Evolutionary conservation across 805 yeast species (phyloP), one percentile per base, ranked within the genome.

Genomic region (Spathaspora boniae): DNA sequence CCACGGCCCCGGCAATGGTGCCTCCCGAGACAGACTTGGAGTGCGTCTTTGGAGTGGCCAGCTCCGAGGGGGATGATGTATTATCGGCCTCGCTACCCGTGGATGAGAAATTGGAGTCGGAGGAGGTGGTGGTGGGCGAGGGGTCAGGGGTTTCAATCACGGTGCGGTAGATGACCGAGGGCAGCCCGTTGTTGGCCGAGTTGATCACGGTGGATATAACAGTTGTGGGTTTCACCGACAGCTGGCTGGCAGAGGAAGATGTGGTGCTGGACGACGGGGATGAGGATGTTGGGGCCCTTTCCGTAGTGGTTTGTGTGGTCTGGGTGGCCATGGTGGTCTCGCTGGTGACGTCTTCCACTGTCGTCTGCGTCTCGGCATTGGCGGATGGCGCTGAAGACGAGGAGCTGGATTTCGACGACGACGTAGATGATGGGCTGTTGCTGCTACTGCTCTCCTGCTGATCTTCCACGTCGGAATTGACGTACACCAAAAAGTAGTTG

Each of bases 1-100:
- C 59, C 2, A 63, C 70, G 2, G 60, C 60, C 7, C 73, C 73
- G 4, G 64, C 72, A 32, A 67, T 65, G 17, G 59, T 61, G 9
- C 72, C 72, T 3, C 59, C 57, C 2, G 68, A 58, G n/a, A 64
- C 38, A 4, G 37, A 34, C 8, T 53, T 41, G n/a, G 32, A 37
- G 9, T n/a, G n/a, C n/a, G n/a, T n/a, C 16, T 23, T 4, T 33
- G 7, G 12, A 17, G 26, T 14, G 15, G 33, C 19, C 17, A 26
- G 26, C 14, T 7, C 40, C 34, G 37, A 15, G 5, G 33, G 17
- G 8, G 50, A 25, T n/a, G n/a, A n/a, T n/a, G n/a, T n/a, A n/a
- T n/a, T n/a, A n/a, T n/a, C n/a, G n/a, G n/a, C n/a, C n/a, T n/a
- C n/a, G n/a, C n/a, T n/a, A n/a, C n/a, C n/a, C n/a, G n/a, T n/a